phyloP scores from a whole-genome alignment of 257 asterid genomes.

The Gynochthodes officinalis region DNA sequence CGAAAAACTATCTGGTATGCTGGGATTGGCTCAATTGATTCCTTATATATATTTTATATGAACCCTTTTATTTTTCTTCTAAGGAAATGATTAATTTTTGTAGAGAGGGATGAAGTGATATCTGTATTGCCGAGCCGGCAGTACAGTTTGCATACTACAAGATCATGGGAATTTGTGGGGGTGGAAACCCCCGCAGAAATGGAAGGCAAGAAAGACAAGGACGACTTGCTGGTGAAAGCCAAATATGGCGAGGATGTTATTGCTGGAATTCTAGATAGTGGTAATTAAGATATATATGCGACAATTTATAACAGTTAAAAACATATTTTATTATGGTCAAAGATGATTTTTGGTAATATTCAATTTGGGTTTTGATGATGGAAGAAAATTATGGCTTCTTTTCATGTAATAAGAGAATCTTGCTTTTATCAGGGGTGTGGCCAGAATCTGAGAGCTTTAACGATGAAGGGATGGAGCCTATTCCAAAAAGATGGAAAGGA shows the following conservation, averaged over 20 bases:
- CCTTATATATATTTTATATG: background rate
- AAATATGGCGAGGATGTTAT: conserved; percentile 66
- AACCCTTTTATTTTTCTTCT: background rate
- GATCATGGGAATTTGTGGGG: conserved; percentile 91
- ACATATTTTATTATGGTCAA: too few species aligned
- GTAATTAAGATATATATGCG: too few species aligned
- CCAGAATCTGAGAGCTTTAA: conserved; percentile 81
- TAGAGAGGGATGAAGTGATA: conserved; percentile 72
- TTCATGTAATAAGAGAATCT: background rate
- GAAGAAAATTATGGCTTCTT: too few species aligned
- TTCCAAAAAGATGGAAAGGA: conserved; percentile 84
- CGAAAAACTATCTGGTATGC: conserved; percentile 48
- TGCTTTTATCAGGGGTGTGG: conserved; percentile 63
- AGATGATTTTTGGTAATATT: too few species aligned
- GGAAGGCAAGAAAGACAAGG: conserved; percentile 23
- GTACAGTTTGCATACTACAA: conserved; percentile 72
- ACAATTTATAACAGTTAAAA: too few species aligned
- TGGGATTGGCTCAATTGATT: background rate
- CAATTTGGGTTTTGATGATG: too few species aligned
- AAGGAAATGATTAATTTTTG: background rate
- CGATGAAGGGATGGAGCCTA: conserved; percentile 60
- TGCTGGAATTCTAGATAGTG: conserved; percentile 73
- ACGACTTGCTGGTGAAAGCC: conserved; percentile 53
- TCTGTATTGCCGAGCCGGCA: conserved; percentile 60
- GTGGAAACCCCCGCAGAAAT: conserved; percentile 28